Evolutionary conservation across 805 yeast species (phyloP).

Genomic region (Starmerella ratchasimensis): DNA sequence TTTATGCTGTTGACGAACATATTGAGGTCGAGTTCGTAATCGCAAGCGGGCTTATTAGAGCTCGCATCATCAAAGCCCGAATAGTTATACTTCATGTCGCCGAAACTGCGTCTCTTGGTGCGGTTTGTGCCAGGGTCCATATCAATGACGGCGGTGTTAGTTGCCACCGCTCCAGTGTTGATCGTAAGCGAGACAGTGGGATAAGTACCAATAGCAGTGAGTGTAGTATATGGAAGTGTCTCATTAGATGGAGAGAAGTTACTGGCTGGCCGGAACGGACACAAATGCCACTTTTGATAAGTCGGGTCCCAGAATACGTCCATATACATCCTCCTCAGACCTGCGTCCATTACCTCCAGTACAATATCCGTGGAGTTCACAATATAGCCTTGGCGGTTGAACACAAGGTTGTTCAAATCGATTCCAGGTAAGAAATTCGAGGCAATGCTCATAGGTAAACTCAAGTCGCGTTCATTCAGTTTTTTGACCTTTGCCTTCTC

Average conservation of each 20-base stretch:
- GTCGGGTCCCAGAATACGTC: slow-evolving; percentile 41
- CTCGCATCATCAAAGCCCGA: background rate
- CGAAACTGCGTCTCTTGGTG: background rate
- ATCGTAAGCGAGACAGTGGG: background rate
- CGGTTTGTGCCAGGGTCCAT: too few species aligned
- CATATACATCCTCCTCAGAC: slow-evolving; percentile 28
- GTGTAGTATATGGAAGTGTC: too few species aligned
- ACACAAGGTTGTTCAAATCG: slow-evolving; percentile 24
- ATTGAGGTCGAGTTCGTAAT: slow-evolving; percentile 13
- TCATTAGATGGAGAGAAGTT: too few species aligned
- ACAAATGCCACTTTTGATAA: slow-evolving; percentile 36
- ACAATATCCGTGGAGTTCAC: slow-evolving; percentile 18
- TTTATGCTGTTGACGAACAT: slow-evolving; percentile 21
- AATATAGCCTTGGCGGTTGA: slow-evolving; percentile 25
- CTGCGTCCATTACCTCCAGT: slow-evolving; percentile 23
- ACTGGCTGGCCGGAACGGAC: slow-evolving; percentile 32
- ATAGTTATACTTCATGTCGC: background rate
- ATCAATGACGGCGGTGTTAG: background rate
- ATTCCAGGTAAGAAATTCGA: slow-evolving; percentile 26
- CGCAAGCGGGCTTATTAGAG: slow-evolving; percentile 5
- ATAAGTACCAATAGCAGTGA: background rate
- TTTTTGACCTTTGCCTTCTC: slow-evolving; percentile 16
- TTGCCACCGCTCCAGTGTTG: background rate
- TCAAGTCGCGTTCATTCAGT: slow-evolving; percentile 27
- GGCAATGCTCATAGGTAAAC: slow-evolving; percentile 25